These are phyloP conservation scores for Arthrobotrys sphaeroides DNA, from an alignment of 2,329 filamentous ascomycete species.

Conservation along the genomic window DNA sequence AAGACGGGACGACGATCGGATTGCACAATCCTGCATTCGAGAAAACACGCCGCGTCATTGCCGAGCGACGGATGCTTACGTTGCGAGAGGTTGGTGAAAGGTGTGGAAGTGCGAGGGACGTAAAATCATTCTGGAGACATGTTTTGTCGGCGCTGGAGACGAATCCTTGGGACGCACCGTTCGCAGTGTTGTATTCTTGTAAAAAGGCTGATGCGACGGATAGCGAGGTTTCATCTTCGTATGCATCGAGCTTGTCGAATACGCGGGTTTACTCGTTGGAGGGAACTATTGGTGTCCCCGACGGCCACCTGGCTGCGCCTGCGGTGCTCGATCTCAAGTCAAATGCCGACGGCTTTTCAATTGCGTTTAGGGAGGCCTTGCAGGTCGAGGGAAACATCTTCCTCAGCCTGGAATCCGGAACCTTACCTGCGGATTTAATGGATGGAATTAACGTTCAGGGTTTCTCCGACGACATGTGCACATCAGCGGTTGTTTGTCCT, in stretches of 20 bases:
- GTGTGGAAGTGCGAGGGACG: conserved; percentile 66
- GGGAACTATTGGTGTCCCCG: conserved; percentile 74
- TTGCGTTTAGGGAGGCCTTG: conserved; percentile 79
- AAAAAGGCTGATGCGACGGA: conserved; percentile 70
- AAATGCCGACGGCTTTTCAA: conserved; percentile 76
- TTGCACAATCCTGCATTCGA: conserved; percentile 57
- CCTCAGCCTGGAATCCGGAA: conserved; percentile 73
- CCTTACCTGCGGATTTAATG: conserved; percentile 72
- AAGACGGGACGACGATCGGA: conserved; percentile 54
- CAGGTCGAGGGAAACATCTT: conserved; percentile 73
- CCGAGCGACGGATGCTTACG: conserved; percentile 56
- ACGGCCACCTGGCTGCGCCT: conserved; percentile 71
- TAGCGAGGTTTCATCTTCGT: conserved; percentile 76
- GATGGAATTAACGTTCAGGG: conserved; percentile 74
- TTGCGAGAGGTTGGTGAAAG: conserved; percentile 60
- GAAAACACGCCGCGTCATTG: conserved; percentile 55
- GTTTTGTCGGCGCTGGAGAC: conserved; percentile 55
- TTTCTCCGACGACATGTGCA: conserved; percentile 73
- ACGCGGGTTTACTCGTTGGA: conserved; percentile 75
- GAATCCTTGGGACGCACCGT: conserved; percentile 56
- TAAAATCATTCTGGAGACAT: conserved; percentile 55
- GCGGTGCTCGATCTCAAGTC: conserved; percentile 73
- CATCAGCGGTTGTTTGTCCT: conserved; percentile 77
- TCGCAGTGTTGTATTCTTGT: conserved; percentile 55
- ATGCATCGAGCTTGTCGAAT: conserved; percentile 72